Evolutionary conservation across 164 flowering plant genomes (phyloP).

Genomic region (Sedum album): DNA sequence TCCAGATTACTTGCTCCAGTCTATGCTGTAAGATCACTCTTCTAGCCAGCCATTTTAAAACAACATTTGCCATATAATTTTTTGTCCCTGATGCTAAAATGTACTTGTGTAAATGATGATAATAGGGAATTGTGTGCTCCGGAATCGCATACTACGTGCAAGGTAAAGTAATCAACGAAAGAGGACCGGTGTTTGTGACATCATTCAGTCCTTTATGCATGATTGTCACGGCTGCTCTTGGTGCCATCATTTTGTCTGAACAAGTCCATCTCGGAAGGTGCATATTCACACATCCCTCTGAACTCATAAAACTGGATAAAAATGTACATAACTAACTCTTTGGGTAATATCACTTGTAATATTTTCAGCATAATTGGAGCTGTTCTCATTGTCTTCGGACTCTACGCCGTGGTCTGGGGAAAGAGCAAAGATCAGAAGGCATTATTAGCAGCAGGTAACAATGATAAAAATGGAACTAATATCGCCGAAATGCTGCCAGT

Average conservation of each 20-base stretch:
- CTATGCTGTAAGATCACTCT: slow-evolving; percentile 25
- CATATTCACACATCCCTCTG: slow-evolving; percentile 11
- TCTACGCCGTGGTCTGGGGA: slow-evolving; percentile 47
- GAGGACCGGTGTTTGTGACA: slow-evolving; percentile 53
- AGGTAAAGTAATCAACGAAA: slow-evolving; percentile 39
- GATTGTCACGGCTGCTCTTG: slow-evolving; percentile 37
- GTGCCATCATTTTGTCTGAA: slow-evolving; percentile 32
- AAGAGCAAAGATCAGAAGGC: slow-evolving; percentile 30
- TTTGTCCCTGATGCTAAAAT: neutral
- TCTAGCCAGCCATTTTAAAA: neutral
- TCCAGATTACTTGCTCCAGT: slow-evolving; percentile 36
- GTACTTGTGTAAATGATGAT: neutral
- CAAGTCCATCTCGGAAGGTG: slow-evolving; percentile 47
- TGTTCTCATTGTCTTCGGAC: slow-evolving; percentile 33
- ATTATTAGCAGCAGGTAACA: neutral
- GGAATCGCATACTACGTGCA: slow-evolving; percentile 50
- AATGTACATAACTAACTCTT: neutral
- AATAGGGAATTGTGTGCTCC: slow-evolving; percentile 45
- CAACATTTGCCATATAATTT: neutral
- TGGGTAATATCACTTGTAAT: neutral
- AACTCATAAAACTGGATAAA: neutral
- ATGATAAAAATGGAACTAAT: neutral
- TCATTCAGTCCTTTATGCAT: slow-evolving; percentile 52
- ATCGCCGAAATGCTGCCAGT: neutral
- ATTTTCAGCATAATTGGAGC: slow-evolving; percentile 29